These are phyloP conservation scores for Kalmanozyma brasiliensis DNA, from an alignment of 1,284 basidiomycete genomes.

Conservation along the genomic window DNA sequence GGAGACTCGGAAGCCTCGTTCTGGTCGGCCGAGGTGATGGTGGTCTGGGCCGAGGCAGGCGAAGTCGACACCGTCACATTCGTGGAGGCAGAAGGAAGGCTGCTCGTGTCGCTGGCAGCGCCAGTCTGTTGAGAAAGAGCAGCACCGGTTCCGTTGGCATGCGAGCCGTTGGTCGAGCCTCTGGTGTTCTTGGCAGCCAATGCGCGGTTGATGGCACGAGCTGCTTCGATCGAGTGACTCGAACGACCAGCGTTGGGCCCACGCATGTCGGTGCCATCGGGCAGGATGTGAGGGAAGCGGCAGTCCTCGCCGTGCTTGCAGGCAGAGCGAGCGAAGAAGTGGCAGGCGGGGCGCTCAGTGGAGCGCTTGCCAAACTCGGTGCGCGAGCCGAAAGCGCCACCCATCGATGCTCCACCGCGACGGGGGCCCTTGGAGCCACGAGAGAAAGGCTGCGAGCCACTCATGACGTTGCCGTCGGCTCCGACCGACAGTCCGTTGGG, in stretches of 20 bases:
- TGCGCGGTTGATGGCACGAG: constrained; percentile 44
- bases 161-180: constrained; percentile 14
- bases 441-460: constrained; percentile 22
- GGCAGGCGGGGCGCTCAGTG: constrained; percentile 61
- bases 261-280: constrained; percentile 65
- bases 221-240: constrained; percentile 44
- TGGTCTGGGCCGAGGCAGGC: constrained; percentile 38
- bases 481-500: constrained; percentile 29
- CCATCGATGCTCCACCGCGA: constrained; percentile 36
- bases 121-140: constrained; percentile 15
- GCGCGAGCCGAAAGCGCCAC: constrained; percentile 38
- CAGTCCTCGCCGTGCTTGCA: constrained; percentile 66
- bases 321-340: constrained; percentile 62
- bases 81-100: constrained; percentile 9
- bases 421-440: constrained; percentile 36
- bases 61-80: constrained; percentile 39
- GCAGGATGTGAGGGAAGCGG: constrained; percentile 66
- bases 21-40: constrained; percentile 19
- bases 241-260: constrained; percentile 47
- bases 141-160: constrained; percentile 11
- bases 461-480: constrained; percentile 21
- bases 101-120: constrained; percentile 16
- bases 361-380: constrained; percentile 48
- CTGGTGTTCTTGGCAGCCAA: constrained; percentile 40
- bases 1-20: constrained; percentile 15